Percentiles rank a stretch among this genome's conserved stretches.
Conservation (phyloP, 441 rosid genomes). For the Gossypium aridum region DNA sequence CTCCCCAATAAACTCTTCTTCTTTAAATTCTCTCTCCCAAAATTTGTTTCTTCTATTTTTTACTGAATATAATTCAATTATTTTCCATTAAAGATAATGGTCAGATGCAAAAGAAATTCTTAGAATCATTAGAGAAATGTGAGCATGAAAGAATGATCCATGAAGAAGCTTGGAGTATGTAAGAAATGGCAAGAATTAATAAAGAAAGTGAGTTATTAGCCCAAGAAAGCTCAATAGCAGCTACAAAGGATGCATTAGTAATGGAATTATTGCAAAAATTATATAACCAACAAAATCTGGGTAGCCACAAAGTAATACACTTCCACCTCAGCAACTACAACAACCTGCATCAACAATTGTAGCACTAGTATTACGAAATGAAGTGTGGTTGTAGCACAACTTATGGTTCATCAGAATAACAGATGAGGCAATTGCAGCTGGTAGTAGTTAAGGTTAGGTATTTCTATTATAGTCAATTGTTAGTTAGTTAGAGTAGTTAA, state of each 20-base stretch:
- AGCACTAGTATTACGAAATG: too few relatives aligned
- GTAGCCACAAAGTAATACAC: slow-evolving; percentile 5
- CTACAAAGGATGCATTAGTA: slow-evolving; percentile 64
- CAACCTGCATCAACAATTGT: not conserved
- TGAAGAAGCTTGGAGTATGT: slow-evolving; percentile 72
- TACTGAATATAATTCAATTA: too few relatives aligned
- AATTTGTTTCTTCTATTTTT: too few relatives aligned
- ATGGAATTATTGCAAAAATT: slow-evolving; percentile 65
- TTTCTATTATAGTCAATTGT: too few relatives aligned
- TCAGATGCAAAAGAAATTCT: slow-evolving; percentile 50
- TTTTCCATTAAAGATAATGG: too few relatives aligned
- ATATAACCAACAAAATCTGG: slow-evolving; percentile 38
- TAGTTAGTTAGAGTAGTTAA: too few relatives aligned
- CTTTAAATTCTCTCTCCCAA: too few relatives aligned
- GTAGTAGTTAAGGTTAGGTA: too few relatives aligned
- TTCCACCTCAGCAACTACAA: slow-evolving; percentile 2
- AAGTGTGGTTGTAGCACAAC: too few relatives aligned
- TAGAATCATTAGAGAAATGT: slow-evolving; percentile 60
- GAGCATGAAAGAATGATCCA: slow-evolving; percentile 53
- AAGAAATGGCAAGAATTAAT: slow-evolving; percentile 54
- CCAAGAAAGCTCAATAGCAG: slow-evolving; percentile 58
- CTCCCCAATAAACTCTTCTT: too few relatives aligned
- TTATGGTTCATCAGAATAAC: too few relatives aligned
- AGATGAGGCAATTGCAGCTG: too few relatives aligned
- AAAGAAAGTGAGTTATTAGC: slow-evolving; percentile 51